Percentiles rank a stretch among this genome's conserved stretches.
These are phyloP conservation scores for Soucietia sequanensis DNA, from an alignment of 805 yeast species.

Conservation along the genomic window DNA sequence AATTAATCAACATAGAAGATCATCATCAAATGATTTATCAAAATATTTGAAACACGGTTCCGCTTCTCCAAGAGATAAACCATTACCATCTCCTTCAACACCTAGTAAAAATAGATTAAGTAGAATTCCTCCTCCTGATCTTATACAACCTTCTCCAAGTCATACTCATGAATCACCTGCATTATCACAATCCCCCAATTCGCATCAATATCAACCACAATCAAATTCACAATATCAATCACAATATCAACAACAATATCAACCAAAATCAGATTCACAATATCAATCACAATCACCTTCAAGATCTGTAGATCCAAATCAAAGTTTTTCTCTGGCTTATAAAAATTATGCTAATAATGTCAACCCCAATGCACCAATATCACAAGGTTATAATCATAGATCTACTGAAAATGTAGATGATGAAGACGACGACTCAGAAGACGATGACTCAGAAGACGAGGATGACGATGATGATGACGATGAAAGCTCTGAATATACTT, in stretches of 20 bases:
- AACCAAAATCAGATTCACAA: not conserved
- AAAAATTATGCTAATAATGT: too few species aligned
- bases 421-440: too few species aligned
- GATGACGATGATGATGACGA: conserved; percentile 9
- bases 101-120: not conserved
- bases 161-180: too few species aligned
- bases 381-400: too few species aligned
- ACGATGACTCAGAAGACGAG: conserved; percentile 7
- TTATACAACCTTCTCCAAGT: not conserved
- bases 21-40: not conserved
- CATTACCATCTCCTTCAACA: not conserved
- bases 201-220: not conserved
- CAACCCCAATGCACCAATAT: too few species aligned
- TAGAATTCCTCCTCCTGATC: conserved; percentile 4
- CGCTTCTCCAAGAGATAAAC: not conserved
- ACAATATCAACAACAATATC: too few species aligned
- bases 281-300: not conserved
- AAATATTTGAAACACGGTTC: not conserved
- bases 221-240: not conserved
- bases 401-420: conserved; percentile 8
- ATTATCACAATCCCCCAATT: not conserved
- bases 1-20: not conserved
- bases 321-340: not conserved
- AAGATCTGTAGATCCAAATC: not conserved
- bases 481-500: conserved; percentile 7